A percentile compares a stretch with the other conserved stretches of the same genome.
Conservation (phyloP, 306 rosid species). For the Vigna mungo region DNA sequence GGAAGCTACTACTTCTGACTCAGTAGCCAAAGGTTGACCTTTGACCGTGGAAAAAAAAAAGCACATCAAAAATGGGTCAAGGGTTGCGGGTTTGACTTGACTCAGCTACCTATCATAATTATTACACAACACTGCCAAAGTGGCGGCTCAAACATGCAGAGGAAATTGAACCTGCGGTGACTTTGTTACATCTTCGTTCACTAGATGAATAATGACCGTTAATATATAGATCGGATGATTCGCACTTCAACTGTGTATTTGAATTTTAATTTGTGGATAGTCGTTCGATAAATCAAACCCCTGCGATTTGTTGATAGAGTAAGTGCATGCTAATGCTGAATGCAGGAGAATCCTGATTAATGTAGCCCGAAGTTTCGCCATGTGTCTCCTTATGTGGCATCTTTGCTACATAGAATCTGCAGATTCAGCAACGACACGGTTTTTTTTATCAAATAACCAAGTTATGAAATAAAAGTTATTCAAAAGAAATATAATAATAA, state of each 20-base stretch:
- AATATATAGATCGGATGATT: background rate
- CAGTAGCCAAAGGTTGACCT: constrained; percentile 46
- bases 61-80: constrained; percentile 49
- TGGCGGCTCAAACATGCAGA: background rate
- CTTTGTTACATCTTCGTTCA: background rate
- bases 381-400: constrained; percentile 16
- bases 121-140: background rate
- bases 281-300: too few relatives aligned
- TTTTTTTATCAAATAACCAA: background rate
- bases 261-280: background rate
- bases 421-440: constrained; percentile 15
- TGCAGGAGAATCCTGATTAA: background rate
- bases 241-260: background rate
- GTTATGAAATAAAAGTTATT: background rate
- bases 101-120: constrained; percentile 18
- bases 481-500: background rate
- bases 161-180: background rate
- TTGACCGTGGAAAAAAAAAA: constrained; percentile 77
- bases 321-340: background rate
- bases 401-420: background rate
- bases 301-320: background rate
- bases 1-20: constrained; percentile 52
- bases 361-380: background rate
- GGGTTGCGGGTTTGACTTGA: constrained; percentile 85
- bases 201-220: background rate